Evolutionary conservation across 2,329 filamentous ascomycete genomes (phyloP).

Genomic region (Apiospora arundinis): DNA sequence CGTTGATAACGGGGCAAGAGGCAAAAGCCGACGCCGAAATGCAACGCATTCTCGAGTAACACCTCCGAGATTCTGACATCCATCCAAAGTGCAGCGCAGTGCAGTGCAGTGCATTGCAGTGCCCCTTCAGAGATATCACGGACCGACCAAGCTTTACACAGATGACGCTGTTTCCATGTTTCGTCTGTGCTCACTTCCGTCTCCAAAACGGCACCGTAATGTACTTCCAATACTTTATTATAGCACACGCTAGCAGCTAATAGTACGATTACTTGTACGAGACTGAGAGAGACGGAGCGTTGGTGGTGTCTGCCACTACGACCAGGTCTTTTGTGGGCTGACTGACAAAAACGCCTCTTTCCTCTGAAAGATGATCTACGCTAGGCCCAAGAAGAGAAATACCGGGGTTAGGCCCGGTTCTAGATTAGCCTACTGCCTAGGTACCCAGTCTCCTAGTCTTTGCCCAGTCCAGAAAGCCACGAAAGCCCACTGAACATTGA

Average conservation of each 20-base stretch:
- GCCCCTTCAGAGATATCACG: not conserved
- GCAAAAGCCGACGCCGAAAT: not conserved
- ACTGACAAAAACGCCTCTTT: constrained; percentile 17
- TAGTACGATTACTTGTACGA: constrained; percentile 10
- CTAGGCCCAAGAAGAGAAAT: constrained; percentile 16
- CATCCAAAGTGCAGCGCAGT: not conserved
- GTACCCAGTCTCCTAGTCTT: too few species aligned
- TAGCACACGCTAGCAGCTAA: not conserved
- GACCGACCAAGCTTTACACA: not conserved
- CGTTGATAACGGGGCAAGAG: not conserved
- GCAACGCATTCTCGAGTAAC: not conserved
- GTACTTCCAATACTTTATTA: not conserved
- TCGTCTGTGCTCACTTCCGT: constrained; percentile 9
- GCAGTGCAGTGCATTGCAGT: too few species aligned
- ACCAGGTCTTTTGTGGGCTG: not conserved
- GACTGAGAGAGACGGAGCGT: too few species aligned
- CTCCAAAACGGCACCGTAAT: not conserved
- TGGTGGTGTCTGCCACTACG: not conserved
- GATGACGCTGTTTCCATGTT: constrained; percentile 11
- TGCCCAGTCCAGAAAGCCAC: too few species aligned
- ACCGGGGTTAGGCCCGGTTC: constrained; percentile 13
- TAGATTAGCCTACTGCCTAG: constrained; percentile 9
- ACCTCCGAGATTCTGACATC: not conserved
- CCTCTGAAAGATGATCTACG: constrained; percentile 18
- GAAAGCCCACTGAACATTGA: too few species aligned